These are phyloP conservation scores for Herpotrichia juniperi DNA, from an alignment of 2,329 filamentous ascomycete genomes.

Conservation along the genomic window DNA sequence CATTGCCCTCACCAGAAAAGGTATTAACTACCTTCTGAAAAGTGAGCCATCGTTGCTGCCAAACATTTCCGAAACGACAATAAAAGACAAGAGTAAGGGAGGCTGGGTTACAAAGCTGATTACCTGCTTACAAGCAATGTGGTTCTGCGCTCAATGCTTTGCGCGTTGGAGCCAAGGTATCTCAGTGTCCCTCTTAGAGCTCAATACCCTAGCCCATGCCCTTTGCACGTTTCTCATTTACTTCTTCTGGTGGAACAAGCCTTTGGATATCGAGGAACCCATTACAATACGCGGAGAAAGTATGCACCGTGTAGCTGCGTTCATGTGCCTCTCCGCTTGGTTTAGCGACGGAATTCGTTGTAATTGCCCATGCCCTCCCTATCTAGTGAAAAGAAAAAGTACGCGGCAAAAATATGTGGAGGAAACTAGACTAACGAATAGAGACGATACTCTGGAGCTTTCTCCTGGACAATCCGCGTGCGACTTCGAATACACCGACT, in stretches of 20 bases:
- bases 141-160: slow-evolving; percentile 30
- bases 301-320: background rate
- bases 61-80: slow-evolving; percentile 2
- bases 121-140: slow-evolving; percentile 30
- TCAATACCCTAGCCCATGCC: slow-evolving; percentile 63
- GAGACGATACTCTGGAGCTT: too few relatives aligned
- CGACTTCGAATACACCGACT: background rate
- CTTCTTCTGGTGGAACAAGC: slow-evolving; percentile 32
- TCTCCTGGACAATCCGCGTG: background rate
- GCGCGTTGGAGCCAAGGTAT: slow-evolving; percentile 3
- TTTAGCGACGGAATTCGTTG: background rate
- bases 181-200: slow-evolving; percentile 59
- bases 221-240: slow-evolving; percentile 32
- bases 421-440: too few relatives aligned
- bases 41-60: slow-evolving; percentile 3
- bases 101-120: slow-evolving; percentile 24
- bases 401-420: too few relatives aligned
- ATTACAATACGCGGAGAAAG: background rate
- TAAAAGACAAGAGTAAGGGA: slow-evolving; percentile 18
- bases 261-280: slow-evolving; percentile 17
- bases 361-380: too few relatives aligned
- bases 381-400: too few relatives aligned
- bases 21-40: background rate
- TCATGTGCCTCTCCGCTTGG: background rate
- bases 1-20: slow-evolving; percentile 4